phyloP scores from a whole-genome alignment of 352 stramenopile species.

The Phytopythium aichiense region DNA sequence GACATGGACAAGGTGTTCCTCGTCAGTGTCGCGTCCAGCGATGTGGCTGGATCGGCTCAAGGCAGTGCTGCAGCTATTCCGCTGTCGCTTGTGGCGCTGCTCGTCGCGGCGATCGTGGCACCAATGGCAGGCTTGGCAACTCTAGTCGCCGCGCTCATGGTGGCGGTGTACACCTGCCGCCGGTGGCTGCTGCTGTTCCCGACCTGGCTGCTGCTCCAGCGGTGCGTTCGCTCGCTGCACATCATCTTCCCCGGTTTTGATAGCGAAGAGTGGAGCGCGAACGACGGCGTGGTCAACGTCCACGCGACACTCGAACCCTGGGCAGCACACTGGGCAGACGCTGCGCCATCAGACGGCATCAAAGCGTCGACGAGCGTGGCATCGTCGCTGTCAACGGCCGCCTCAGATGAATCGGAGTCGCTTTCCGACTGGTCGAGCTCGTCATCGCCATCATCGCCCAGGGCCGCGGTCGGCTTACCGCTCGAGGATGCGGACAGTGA shows the following conservation, averaged over 20 bases:
- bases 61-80: constrained; percentile 12
- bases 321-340: constrained; percentile 29
- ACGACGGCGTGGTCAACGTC: constrained; percentile 69
- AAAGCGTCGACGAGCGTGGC: constrained; percentile 20
- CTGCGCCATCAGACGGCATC: constrained; percentile 16
- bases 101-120: constrained; percentile 4
- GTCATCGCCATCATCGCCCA: constrained; percentile 2
- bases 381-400: constrained; percentile 50
- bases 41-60: constrained; percentile 20
- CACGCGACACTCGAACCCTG: constrained; percentile 48
- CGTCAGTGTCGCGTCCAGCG: constrained; percentile 53
- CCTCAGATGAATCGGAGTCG: constrained; percentile 18
- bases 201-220: constrained; percentile 43
- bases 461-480: neutral
- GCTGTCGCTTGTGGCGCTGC: constrained; percentile 7
- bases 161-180: constrained; percentile 2
- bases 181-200: constrained; percentile 32
- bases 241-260: constrained; percentile 54
- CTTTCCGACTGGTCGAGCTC: constrained; percentile 7
- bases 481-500: neutral
- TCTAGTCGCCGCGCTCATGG: neutral
- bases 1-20: constrained; percentile 60
- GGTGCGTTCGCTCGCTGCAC: constrained; percentile 31
- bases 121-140: neutral
- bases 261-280: constrained; percentile 46